phyloP scores from a whole-genome alignment of 345 rosid genomes.

The Carallia pectinifolia region DNA sequence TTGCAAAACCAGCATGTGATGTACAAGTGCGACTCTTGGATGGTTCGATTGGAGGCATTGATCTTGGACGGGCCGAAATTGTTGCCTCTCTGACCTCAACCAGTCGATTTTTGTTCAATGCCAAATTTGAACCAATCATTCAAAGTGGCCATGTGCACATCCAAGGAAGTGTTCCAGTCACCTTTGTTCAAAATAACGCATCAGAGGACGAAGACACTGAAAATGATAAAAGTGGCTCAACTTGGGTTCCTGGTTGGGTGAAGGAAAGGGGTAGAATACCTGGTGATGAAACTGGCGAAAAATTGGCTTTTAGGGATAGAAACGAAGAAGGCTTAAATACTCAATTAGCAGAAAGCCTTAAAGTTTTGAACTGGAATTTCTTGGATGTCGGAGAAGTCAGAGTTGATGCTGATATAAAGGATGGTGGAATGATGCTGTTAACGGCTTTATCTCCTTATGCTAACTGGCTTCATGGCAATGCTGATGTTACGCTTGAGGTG shows the following conservation, averaged over 20 bases:
- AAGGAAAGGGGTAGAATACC: slow-evolving; percentile 62
- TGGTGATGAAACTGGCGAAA: slow-evolving; percentile 48
- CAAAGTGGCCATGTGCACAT: slow-evolving; percentile 96
- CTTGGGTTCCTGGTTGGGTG: slow-evolving; percentile 70
- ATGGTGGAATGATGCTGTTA: slow-evolving; percentile 96
- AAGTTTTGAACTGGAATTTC: slow-evolving; percentile 85
- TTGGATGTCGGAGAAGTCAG: slow-evolving; percentile 94
- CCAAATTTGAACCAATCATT: slow-evolving; percentile 82
- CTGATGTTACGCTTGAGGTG: slow-evolving; percentile 92
- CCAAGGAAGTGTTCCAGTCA: slow-evolving; percentile 94
- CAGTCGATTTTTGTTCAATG: slow-evolving; percentile 91
- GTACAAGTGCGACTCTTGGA: slow-evolving; percentile 93
- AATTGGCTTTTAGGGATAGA: slow-evolving; percentile 62
- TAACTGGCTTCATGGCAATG: slow-evolving; percentile 91
- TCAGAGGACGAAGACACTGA: slow-evolving; percentile 65
- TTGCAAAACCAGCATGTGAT: slow-evolving; percentile 94
- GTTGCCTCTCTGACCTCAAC: slow-evolving; percentile 89
- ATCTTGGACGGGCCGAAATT: slow-evolving; percentile 93
- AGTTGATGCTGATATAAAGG: slow-evolving; percentile 91
- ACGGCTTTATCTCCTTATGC: slow-evolving; percentile 92
- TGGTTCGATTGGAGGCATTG: slow-evolving; percentile 94
- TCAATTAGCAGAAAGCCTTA: slow-evolving; percentile 85
- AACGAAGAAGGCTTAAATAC: slow-evolving; percentile 84
- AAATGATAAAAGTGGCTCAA: slow-evolving; percentile 47
- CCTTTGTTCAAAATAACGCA: slow-evolving; percentile 53